Evolutionary conservation across 345 rosid species (phyloP).

Genomic region (Eucalyptus cloeziana): DNA sequence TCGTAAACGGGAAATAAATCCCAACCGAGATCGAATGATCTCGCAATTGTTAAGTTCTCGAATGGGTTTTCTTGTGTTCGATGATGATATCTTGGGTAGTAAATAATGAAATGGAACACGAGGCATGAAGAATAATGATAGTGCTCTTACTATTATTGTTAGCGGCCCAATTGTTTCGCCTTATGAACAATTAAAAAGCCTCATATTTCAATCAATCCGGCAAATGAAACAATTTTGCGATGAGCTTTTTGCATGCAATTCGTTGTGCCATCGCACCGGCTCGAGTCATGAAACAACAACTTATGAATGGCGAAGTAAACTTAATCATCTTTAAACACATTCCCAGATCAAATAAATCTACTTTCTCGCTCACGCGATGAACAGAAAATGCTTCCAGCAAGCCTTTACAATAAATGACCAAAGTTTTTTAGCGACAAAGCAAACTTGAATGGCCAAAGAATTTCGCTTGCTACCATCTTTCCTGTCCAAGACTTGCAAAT

Average conservation of each 20-base stretch:
- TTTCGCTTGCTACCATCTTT: background rate
- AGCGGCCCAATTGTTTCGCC: background rate
- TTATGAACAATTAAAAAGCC: background rate
- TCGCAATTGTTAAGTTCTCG: background rate
- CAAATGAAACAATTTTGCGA: background rate
- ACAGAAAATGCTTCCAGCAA: background rate
- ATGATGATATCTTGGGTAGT: background rate
- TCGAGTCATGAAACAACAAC: too few relatives aligned
- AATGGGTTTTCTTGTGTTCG: too few relatives aligned
- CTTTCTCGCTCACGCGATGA: background rate
- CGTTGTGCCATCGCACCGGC: too few relatives aligned
- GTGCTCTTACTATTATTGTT: background rate
- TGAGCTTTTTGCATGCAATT: too few relatives aligned
- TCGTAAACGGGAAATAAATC: background rate
- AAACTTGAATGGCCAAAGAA: background rate
- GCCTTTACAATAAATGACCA: background rate
- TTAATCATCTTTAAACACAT: background rate
- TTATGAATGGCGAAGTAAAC: too few relatives aligned
- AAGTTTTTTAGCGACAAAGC: too few relatives aligned
- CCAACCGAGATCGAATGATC: background rate
- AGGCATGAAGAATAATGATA: background rate
- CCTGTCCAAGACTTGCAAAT: too few relatives aligned
- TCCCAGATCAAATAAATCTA: background rate
- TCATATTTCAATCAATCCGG: too few relatives aligned
- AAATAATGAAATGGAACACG: background rate